These are phyloP conservation scores for Coemansia sp. DNA, from an alignment of 192 early-diverging fungal genomes.

Conservation along the genomic window DNA sequence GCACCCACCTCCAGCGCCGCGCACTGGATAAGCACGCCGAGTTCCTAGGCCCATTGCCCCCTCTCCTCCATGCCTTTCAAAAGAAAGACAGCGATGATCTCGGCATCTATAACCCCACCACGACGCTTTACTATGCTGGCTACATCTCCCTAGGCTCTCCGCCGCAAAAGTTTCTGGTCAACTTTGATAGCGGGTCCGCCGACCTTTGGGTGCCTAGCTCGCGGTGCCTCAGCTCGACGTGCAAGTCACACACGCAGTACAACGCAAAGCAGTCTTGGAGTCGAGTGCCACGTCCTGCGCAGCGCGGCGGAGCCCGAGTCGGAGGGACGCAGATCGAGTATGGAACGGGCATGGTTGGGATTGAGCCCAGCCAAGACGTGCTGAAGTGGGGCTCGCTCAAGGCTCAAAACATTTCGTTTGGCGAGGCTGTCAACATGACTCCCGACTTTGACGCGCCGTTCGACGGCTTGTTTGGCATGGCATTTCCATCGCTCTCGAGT, in stretches of 20 bases:
- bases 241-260: constrained; percentile 24
- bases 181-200: constrained; percentile 66
- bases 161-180: constrained; percentile 62
- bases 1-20: constrained; percentile 15
- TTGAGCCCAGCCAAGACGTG: constrained; percentile 27
- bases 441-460: constrained; percentile 47
- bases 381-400: constrained; percentile 37
- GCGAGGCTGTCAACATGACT: constrained; percentile 38
- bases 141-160: constrained; percentile 63
- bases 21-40: constrained; percentile 25
- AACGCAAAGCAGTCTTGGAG: constrained; percentile 4
- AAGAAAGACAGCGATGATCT: background rate
- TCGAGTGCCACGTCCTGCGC: background rate
- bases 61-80: background rate
- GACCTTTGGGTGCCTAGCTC: constrained; percentile 70
- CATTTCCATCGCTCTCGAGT: constrained; percentile 39
- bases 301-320: background rate
- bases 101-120: constrained; percentile 28
- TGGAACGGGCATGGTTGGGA: constrained; percentile 44
- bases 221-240: constrained; percentile 26
- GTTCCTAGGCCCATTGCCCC: constrained; percentile 12
- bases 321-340: constrained; percentile 27
- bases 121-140: constrained; percentile 60
- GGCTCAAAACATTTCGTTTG: constrained; percentile 34
- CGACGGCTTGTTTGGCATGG: constrained; percentile 50